Evolutionary conservation across 2,329 filamentous ascomycete genomes (phyloP), one percentile per base, ranked within the genome.

Genomic region (Beauveria brongniartii): DNA sequence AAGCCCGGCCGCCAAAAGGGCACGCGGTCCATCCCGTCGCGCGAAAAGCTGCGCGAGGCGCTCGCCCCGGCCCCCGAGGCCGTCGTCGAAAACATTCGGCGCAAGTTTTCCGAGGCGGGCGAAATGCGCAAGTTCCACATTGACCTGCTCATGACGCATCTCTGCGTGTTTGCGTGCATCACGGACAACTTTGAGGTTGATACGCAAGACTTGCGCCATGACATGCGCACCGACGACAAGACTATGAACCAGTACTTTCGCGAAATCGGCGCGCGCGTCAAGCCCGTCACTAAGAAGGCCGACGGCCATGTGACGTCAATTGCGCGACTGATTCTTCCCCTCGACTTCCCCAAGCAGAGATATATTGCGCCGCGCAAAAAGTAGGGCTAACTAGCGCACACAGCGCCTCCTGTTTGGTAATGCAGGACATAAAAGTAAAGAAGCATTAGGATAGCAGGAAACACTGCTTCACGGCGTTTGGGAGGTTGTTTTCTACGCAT

Each of bases 111-210:
- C 1, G 80, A 86, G 47, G 78, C 74, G 40, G 82, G 81, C 24
- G 79, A 83, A 62, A 83, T 93, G 74, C 82, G 84, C 60, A 90
- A 89, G 69, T 89, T 85, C 76, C 84, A 91, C 70, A 75, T 81
- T 37, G 88, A 93, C 69, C 79, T 90, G 64, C 74, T 92, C 37
- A 84, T 86, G 68, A 90, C 89, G 18, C 87, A 92, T 73, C 84
- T 89, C 68, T 88, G 86, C 67, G 88, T 83, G 1, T 79, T 92
- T 63, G 84, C 87, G 30, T 82, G 89, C 70, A 83, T 90, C 64
- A 77, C 92, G 20, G 88, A 92, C 68, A 85, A 87, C 69, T 91
- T 85, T 69, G 84, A 87, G 69, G 85, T 90, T 60, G 86, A 92
- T 68, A 86, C 86, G 7, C 82, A 81, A 64, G 81, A 87, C 65